Evolutionary conservation across 1,284 basidiomycete species (phyloP), one percentile per base, ranked within the genome.

Genomic region (Wolfiporia cocos): DNA sequence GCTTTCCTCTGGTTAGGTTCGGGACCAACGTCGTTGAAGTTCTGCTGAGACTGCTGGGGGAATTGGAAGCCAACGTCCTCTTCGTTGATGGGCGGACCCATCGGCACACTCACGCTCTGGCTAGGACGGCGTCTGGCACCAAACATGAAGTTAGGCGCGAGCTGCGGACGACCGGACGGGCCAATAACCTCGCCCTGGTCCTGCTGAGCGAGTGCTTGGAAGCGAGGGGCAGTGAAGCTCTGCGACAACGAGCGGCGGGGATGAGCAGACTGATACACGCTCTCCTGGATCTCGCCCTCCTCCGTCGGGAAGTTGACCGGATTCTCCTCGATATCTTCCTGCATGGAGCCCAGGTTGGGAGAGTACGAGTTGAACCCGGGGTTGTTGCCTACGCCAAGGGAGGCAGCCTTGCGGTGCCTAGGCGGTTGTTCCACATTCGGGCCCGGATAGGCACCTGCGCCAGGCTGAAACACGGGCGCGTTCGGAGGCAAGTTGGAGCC

Each of bases 81-180:
- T 59, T 90, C 86, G 47, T 74, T 84, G 58, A 88, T 83, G 28
- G 84, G 69, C 24, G 84, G 84, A 2, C 76, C 85, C 66, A 84
- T 73, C 11, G 74, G 69, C 10, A 71, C 65, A 31, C 61, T 62
- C 12, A 64, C 58, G 47, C 64, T 69, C 4, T 54, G 49, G 43
- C 69, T 66, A 34, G 76, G 75, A 55, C 78, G 79, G 41, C 69
- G 66, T 48, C 81, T 76, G 37, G 79, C 78, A 39, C 91, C 92
- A 61, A 94, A 94, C 70, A 86, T 89, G 66, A 94, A 94, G 31
- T 74, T 72, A 10, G 91, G 92, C 14, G 90, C 90, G 40, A 95
- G 78, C 59, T 93, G 90, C 23, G 91, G 91, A 45, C 91, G 81
- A 31, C 90, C 87, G 23, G 83, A 78, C 4, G 86, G 82, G n/a